These are phyloP conservation scores for Hylodesmum podocarpum DNA, from an alignment of 306 rosid species.

Conservation along the genomic window DNA sequence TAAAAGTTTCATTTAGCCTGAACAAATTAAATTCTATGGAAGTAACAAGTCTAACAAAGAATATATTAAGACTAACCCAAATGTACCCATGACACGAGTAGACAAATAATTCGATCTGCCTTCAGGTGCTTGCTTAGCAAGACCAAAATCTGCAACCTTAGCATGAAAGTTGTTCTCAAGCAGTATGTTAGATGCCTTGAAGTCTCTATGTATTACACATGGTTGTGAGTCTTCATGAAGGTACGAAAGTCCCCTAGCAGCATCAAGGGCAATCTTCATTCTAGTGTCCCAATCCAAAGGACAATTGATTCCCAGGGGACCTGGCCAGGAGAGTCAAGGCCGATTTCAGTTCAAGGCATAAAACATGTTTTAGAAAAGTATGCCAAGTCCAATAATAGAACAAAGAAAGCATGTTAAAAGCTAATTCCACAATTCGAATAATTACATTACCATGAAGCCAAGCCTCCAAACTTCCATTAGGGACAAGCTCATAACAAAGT, in stretches of 20 bases:
- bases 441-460: slow-evolving; percentile 93
- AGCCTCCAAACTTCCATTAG: slow-evolving; percentile 98
- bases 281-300: slow-evolving; percentile 98
- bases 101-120: slow-evolving; percentile 88
- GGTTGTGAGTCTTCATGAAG: slow-evolving; percentile 98
- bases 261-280: slow-evolving; percentile 97
- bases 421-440: slow-evolving; percentile 21
- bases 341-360: slow-evolving; percentile 13
- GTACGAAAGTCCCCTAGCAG: slow-evolving; percentile 96
- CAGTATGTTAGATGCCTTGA: slow-evolving; percentile 94
- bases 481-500: slow-evolving; percentile 95
- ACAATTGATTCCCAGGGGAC: slow-evolving; percentile 90
- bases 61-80: slow-evolving; percentile 68
- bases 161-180: slow-evolving; percentile 92
- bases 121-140: slow-evolving; percentile 96
- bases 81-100: slow-evolving; percentile 99
- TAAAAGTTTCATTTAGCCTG: slow-evolving; percentile 28
- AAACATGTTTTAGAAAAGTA: neutral
- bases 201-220: slow-evolving; percentile 92
- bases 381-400: neutral
- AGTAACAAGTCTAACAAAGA: slow-evolving; percentile 13
- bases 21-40: neutral
- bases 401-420: slow-evolving; percentile 12
- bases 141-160: slow-evolving; percentile 98
- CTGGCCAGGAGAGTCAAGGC: slow-evolving; percentile 39